phyloP scores from a whole-genome alignment of 192 early-diverging fungal species.

The Chytriomyces hyalinus region DNA sequence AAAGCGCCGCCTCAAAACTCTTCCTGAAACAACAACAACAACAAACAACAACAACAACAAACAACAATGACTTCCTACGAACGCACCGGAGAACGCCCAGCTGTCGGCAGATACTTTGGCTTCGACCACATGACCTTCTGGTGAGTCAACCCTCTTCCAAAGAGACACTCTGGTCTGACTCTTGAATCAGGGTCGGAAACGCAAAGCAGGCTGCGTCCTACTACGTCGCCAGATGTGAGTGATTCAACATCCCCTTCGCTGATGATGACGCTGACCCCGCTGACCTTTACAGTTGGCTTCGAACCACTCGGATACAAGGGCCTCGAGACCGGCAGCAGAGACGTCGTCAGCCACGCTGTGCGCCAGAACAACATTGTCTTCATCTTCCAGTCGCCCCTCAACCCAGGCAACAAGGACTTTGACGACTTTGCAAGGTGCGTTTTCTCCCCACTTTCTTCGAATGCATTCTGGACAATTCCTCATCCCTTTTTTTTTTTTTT shows the following conservation, averaged over 20 bases:
- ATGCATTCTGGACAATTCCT: background rate
- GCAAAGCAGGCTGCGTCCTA: slow-evolving; percentile 95
- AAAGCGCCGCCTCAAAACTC: background rate
- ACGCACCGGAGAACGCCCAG: slow-evolving; percentile 64
- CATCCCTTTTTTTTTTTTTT: too few relatives aligned
- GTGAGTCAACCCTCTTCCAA: slow-evolving; percentile 7
- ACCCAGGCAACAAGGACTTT: slow-evolving; percentile 74
- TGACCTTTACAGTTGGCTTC: slow-evolving; percentile 92
- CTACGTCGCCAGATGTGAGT: slow-evolving; percentile 82
- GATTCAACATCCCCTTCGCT: too few relatives aligned
- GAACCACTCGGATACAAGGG: slow-evolving; percentile 91
- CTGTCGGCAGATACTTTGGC: slow-evolving; percentile 68
- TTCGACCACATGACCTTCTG: slow-evolving; percentile 85
- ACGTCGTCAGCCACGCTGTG: slow-evolving; percentile 88
- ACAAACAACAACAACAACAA: background rate
- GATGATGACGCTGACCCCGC: too few relatives aligned
- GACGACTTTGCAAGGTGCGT: slow-evolving; percentile 43
- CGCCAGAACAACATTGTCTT: slow-evolving; percentile 80
- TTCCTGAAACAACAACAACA: background rate
- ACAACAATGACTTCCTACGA: slow-evolving; percentile 70
- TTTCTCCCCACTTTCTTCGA: background rate
- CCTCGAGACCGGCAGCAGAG: slow-evolving; percentile 90
- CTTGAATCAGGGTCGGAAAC: slow-evolving; percentile 82
- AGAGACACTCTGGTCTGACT: background rate
- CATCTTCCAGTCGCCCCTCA: slow-evolving; percentile 90